These are phyloP conservation scores for Chimonanthus praecox DNA, from an alignment of 164 flowering plant genomes.

Conservation along the genomic window DNA sequence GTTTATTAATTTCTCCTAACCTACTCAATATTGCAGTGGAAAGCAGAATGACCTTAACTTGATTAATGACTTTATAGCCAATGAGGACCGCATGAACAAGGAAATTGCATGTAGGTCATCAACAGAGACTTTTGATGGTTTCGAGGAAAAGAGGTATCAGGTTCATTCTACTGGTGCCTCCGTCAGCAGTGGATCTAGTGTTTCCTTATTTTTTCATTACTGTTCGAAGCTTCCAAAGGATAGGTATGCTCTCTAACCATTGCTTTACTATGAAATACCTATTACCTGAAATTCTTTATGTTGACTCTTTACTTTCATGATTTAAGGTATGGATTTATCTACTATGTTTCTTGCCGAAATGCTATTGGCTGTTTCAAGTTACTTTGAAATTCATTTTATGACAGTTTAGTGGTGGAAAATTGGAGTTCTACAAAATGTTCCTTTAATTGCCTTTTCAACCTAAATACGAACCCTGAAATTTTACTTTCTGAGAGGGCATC, in stretches of 20 bases:
- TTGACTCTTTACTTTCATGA: background rate
- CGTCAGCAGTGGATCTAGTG: constrained; percentile 55
- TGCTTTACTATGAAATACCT: background rate
- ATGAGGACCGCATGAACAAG: constrained; percentile 66
- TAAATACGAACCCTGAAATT: too few species aligned
- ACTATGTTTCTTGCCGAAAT: too few species aligned
- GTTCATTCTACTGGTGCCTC: constrained; percentile 80
- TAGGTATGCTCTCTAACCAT: constrained; percentile 49
- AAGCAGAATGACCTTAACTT: constrained; percentile 48
- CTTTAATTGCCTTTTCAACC: too few species aligned
- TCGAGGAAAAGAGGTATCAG: constrained; percentile 46
- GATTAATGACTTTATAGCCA: constrained; percentile 46
- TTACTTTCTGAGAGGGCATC: too few species aligned
- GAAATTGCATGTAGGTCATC: constrained; percentile 65
- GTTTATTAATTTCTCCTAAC: background rate
- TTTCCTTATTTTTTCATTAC: constrained; percentile 68
- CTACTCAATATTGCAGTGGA: constrained; percentile 41
- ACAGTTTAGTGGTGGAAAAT: too few species aligned
- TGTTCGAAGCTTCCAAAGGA: constrained; percentile 91
- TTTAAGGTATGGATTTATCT: background rate
- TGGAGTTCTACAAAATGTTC: too few species aligned
- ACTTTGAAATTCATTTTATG: too few species aligned
- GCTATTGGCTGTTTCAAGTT: too few species aligned
- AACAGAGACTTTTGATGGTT: constrained; percentile 27
- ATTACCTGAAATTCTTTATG: background rate